These are phyloP conservation scores for Lanmaoa rubissima DNA, from an alignment of 768 basidiomycete genomes.

Conservation along the genomic window DNA sequence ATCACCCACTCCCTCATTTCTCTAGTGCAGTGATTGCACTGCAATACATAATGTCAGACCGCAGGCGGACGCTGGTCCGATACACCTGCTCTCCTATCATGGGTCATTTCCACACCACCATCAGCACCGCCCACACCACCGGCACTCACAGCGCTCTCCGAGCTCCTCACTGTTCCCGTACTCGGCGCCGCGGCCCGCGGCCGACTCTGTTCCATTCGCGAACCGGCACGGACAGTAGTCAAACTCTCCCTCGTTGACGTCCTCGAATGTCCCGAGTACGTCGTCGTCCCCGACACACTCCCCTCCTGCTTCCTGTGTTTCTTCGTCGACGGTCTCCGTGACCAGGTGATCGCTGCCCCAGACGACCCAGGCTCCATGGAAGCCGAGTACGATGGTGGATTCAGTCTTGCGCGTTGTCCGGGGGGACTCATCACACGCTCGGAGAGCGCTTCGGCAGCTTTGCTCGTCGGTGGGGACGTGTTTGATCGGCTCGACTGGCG, in stretches of 20 bases:
- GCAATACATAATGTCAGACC: constrained; percentile 2
- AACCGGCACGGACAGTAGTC: neutral
- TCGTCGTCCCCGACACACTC: constrained; percentile 8
- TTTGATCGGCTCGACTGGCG: neutral
- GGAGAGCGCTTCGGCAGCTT: constrained; percentile 1
- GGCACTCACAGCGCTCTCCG: neutral
- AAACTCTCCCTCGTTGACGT: constrained; percentile 1
- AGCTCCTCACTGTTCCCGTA: neutral
- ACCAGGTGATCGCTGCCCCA: neutral
- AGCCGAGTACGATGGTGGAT: constrained; percentile 29
- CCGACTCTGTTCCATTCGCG: neutral
- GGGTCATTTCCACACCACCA: neutral
- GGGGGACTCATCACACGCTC: constrained; percentile 2
- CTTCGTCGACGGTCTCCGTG: neutral
- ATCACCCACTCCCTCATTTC: neutral
- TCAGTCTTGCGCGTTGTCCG: constrained; percentile 18
- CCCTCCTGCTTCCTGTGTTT: neutral
- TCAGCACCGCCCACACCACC: neutral
- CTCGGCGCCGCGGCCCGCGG: neutral
- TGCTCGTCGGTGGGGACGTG: neutral
- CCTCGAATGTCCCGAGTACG: constrained; percentile 10
- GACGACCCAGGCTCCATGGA: neutral
- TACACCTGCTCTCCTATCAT: no score
- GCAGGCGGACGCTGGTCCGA: neutral
- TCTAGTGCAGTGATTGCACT: constrained; percentile 8